These are phyloP conservation scores for Russula ochroleuca DNA, from an alignment of 768 basidiomycete species.

Conservation along the genomic window DNA sequence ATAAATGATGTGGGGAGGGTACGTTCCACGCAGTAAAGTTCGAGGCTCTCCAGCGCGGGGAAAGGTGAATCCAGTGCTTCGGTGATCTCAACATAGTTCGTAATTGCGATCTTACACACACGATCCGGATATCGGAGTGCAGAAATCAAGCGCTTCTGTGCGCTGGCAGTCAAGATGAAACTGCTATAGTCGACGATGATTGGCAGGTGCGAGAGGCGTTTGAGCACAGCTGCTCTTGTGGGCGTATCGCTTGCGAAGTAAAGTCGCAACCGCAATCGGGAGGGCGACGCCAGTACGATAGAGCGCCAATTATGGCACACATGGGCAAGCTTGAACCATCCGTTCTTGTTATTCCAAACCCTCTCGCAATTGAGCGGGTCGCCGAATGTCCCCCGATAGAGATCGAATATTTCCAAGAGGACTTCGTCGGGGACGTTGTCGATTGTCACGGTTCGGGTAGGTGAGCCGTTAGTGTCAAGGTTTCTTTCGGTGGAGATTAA, in stretches of 20 bases:
- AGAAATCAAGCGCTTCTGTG: neutral
- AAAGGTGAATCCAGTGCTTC: neutral
- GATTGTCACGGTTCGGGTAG: neutral
- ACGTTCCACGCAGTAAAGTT: neutral
- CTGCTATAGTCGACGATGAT: neutral
- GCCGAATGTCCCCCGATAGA: neutral
- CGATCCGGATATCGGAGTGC: neutral
- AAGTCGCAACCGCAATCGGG: neutral
- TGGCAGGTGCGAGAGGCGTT: neutral
- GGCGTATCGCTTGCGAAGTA: neutral
- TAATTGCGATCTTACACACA: neutral
- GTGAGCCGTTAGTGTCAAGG: too few relatives aligned
- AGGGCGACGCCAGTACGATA: neutral
- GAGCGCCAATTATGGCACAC: neutral
- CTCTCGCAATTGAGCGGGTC: neutral
- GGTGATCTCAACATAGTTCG: neutral
- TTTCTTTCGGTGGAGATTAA: too few relatives aligned
- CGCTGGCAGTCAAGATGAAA: too few relatives aligned
- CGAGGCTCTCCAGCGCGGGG: neutral
- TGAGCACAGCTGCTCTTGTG: too few relatives aligned
- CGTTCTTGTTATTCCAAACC: neutral
- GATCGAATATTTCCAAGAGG: conserved; percentile 1
- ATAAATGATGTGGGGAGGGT: too few relatives aligned
- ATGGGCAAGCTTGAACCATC: conserved; percentile 1
- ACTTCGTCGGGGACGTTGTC: neutral